A percentile compares a stretch with the other conserved stretches of the same genome.
Conservation (phyloP, 2,329 filamentous ascomycete species). For the Talaromyces sp. region DNA sequence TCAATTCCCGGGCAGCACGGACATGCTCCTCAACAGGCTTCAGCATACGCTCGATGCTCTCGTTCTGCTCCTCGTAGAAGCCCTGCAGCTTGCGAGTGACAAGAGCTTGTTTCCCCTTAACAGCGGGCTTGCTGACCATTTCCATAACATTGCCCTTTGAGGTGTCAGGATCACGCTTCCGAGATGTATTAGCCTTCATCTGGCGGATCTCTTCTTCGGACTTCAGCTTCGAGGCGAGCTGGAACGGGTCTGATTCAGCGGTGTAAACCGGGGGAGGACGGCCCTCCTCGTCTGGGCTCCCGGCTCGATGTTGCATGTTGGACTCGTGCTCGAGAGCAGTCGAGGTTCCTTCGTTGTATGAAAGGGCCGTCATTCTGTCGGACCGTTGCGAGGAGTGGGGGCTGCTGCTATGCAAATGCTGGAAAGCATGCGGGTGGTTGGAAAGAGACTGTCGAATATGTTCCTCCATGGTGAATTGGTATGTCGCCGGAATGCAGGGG, state of each 20-base stretch:
- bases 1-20: constrained; percentile 76
- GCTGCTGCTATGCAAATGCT: constrained; percentile 25
- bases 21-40: constrained; percentile 93
- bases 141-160: constrained; percentile 12
- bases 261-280: constrained; percentile 58
- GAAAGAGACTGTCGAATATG: constrained; percentile 33
- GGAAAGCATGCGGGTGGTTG: constrained; percentile 31
- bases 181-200: constrained; percentile 78
- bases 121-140: constrained; percentile 13
- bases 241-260: constrained; percentile 75
- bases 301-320: constrained; percentile 25
- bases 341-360: constrained; percentile 40
- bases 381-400: constrained; percentile 23
- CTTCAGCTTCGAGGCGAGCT: constrained; percentile 77
- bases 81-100: constrained; percentile 59
- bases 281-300: constrained; percentile 48
- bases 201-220: constrained; percentile 72
- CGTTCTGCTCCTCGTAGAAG: constrained; percentile 91
- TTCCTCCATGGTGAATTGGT: constrained; percentile 27
- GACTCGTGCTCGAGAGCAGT: constrained; percentile 46
- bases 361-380: constrained; percentile 24
- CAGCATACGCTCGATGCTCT: constrained; percentile 86
- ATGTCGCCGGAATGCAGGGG: constrained; percentile 2
- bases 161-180: constrained; percentile 59
- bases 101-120: constrained; percentile 46